Base-by-base conservation (phyloP, 2,329 filamentous ascomycete species). In the Colletotrichum costaricense region DNA sequence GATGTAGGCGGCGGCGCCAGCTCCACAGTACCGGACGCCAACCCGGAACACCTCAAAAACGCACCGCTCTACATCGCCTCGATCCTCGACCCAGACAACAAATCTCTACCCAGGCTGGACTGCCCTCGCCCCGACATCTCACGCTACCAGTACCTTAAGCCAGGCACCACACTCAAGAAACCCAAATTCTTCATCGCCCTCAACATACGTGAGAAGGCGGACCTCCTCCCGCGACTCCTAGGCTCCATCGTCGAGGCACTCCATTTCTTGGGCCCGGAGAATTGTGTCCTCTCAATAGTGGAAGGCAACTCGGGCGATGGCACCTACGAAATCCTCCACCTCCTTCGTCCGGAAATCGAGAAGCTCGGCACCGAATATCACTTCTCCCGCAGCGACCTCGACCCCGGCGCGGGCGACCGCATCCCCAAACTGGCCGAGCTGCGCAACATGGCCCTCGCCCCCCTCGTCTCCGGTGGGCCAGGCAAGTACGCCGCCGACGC, bases 291-390 rank as follows among this genome's bases (percentile, higher is more conserved):
- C 1, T 90, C 88, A 1, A 86, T 91, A 26, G 83, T 91, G 14
- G 89, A 90, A 74, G 88, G 89, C 14, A 83, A 87, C 76, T 90
- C 88, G 0, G 76, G 83, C 24, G 89, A 91, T 72, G 88, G 88
- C 5, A 91, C 89, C 0, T 82, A 77, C 42, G 87, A 89, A 42
- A 81, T 90, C 8, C 82, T 91, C 1, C 69, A 79, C 2, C 80
- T 81, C 0, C 77, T 91, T 7, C 78, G 78, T 1, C 76, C 80
- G 1, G 79, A 82, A 3, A 76, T 91, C 0, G 77, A 84, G 14
- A 76, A 75, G 0, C 58, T 86, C 0, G 84, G 83, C 3, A 74
- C 82, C 2, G 70, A 75, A 0, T 90, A 88, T 76, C 81, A 83
- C 72, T 83, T 88, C 64, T 77, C 78, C 4, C 78, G 81, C 2